phyloP scores from a whole-genome alignment of 345 rosid species.

The Dipteronia dyeriana region DNA sequence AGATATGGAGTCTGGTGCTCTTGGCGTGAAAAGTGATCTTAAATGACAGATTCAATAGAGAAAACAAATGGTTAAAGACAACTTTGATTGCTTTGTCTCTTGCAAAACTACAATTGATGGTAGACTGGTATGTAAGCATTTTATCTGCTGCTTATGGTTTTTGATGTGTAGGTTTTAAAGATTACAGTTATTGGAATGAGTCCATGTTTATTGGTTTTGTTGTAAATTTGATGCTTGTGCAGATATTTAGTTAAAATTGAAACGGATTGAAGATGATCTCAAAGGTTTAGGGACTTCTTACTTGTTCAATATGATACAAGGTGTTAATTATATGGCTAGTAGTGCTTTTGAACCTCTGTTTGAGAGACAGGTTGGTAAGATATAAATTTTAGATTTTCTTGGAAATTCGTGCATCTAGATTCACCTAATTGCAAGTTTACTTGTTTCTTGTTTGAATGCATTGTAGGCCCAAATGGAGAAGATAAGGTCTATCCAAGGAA shows the following conservation, averaged over 20 bases:
- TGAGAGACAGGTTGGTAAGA: slow-evolving; percentile 87
- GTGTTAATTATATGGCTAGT: slow-evolving; percentile 75
- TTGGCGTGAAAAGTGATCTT: slow-evolving; percentile 89
- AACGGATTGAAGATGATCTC: slow-evolving; percentile 92
- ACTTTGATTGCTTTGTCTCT: slow-evolving; percentile 98
- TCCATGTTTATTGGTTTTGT: no score
- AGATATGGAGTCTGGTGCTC: slow-evolving; percentile 92
- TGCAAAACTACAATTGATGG: slow-evolving; percentile 99
- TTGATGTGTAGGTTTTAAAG: neutral
- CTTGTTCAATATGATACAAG: slow-evolving; percentile 74
- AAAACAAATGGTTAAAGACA: slow-evolving; percentile 94
- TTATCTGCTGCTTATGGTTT: slow-evolving; percentile 10
- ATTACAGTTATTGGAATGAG: neutral
- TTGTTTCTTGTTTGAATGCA: no score
- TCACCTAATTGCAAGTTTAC: neutral
- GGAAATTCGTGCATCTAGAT: slow-evolving; percentile 4
- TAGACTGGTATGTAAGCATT: slow-evolving; percentile 62
- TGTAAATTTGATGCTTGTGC: slow-evolving; percentile 21
- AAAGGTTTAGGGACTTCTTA: slow-evolving; percentile 96
- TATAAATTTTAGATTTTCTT: slow-evolving; percentile 18
- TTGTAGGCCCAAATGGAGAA: slow-evolving; percentile 95
- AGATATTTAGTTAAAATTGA: slow-evolving; percentile 96
- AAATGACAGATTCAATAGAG: slow-evolving; percentile 88
- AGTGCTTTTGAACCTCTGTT: slow-evolving; percentile 92
- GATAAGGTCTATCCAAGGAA: slow-evolving; percentile 97